Evolutionary conservation across 805 yeast genomes (phyloP).

Genomic region (Ogataea corticis): DNA sequence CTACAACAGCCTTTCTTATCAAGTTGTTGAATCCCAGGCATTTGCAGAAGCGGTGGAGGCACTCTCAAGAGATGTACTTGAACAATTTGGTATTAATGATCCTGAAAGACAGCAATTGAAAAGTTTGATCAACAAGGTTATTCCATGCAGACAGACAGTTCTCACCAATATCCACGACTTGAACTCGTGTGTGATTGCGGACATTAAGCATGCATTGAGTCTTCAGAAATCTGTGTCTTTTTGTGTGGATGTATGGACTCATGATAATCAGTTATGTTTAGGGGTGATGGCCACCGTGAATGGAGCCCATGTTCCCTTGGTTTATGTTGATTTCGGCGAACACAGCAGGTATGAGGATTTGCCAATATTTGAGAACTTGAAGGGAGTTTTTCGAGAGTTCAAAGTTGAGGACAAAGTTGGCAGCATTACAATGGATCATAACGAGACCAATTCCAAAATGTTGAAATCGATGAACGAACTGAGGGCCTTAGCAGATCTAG

Average conservation of each 20-base stretch:
- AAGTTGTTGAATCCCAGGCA: too few species aligned
- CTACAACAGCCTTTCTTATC: too few species aligned
- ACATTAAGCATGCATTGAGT: neutral
- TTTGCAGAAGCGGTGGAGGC: too few species aligned
- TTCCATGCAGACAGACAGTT: too few species aligned
- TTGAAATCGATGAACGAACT: neutral
- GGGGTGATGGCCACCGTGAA: neutral
- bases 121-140: too few species aligned
- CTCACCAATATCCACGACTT: too few species aligned
- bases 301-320: neutral
- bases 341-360: too few species aligned
- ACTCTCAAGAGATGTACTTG: too few species aligned
- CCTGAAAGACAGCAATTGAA: too few species aligned
- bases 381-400: neutral
- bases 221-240: conserved; percentile 1
- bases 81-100: too few species aligned
- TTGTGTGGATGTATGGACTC: neutral
- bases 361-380: neutral
- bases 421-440: conserved; percentile 3
- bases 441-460: neutral
- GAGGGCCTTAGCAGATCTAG: too few species aligned
- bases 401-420: neutral
- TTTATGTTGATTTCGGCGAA: too few species aligned
- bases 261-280: neutral
- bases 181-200: neutral